These are phyloP conservation scores for Aspergillus steynii DNA, from an alignment of 495 filamentous ascomycete species.

Conservation along the genomic window DNA sequence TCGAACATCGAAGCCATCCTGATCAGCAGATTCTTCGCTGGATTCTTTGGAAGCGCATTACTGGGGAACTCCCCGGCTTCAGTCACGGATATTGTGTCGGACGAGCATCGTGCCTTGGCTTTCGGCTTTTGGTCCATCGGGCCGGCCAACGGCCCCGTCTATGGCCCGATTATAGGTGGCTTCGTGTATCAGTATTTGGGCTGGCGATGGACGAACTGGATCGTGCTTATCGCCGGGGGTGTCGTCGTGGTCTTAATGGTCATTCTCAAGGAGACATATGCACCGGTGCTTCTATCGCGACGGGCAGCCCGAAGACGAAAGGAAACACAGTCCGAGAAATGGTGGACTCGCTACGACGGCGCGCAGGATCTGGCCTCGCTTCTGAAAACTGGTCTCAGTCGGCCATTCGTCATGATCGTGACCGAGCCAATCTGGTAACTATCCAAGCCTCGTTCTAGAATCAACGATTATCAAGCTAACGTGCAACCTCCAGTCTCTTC, in stretches of 20 bases:
- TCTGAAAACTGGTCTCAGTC: constrained; percentile 27
- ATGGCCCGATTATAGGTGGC: constrained; percentile 67
- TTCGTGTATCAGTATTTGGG: constrained; percentile 67
- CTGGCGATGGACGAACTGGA: constrained; percentile 84
- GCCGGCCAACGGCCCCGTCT: constrained; percentile 69
- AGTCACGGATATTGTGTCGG: constrained; percentile 69
- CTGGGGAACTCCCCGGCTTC: constrained; percentile 74
- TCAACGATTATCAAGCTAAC: not conserved
- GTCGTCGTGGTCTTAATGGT: constrained; percentile 48
- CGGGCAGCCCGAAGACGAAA: constrained; percentile 40
- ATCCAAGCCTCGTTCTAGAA: constrained; percentile 46
- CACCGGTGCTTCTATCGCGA: constrained; percentile 46
- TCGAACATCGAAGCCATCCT: constrained; percentile 61
- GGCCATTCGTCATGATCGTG: constrained; percentile 59
- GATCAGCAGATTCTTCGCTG: constrained; percentile 71
- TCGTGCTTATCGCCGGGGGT: constrained; percentile 68
- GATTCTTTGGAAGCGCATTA: constrained; percentile 71
- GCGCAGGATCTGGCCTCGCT: constrained; percentile 66
- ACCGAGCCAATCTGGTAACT: constrained; percentile 58
- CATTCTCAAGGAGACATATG: constrained; percentile 53
- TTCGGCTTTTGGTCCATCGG: constrained; percentile 74
- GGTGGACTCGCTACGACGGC: constrained; percentile 38
- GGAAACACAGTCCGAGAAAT: constrained; percentile 59
- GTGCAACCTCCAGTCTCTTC: constrained; percentile 51
- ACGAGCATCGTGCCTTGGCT: constrained; percentile 65